Percentiles rank a stretch among this genome's conserved stretches.
Conservation (phyloP, 306 rosid genomes). For the Dalbergia oliveri region DNA sequence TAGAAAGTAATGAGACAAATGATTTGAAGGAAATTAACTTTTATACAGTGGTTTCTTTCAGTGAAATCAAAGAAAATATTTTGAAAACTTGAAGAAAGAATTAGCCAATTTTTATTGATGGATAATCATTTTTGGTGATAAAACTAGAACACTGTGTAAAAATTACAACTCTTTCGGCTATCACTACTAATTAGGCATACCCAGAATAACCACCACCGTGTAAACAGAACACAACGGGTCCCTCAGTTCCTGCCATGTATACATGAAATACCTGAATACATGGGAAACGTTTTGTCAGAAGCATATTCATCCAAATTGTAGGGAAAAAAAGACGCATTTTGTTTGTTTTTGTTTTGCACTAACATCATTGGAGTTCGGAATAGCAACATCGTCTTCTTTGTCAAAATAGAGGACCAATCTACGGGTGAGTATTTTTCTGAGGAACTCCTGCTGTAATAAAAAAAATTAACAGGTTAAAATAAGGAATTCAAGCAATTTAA, state of each 20-base stretch:
- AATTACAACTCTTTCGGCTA: background rate
- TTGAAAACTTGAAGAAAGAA: too few species aligned
- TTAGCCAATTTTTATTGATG: too few species aligned
- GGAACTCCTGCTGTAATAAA: slow-evolving; percentile 56
- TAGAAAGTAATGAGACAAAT: background rate
- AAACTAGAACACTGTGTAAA: too few species aligned
- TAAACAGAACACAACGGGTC: slow-evolving; percentile 91
- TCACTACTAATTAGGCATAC: slow-evolving; percentile 53
- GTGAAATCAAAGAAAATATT: too few species aligned
- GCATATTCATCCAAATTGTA: background rate
- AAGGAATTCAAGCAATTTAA: too few species aligned
- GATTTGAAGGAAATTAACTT: too few species aligned
- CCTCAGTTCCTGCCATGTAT: slow-evolving; percentile 93
- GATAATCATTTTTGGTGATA: too few species aligned
- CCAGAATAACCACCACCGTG: slow-evolving; percentile 99
- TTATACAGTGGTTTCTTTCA: too few species aligned
- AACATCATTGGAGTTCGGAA: slow-evolving; percentile 75
- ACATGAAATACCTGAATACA: slow-evolving; percentile 88
- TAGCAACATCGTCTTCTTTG: slow-evolving; percentile 70
- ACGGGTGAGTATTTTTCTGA: slow-evolving; percentile 69
- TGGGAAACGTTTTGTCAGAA: slow-evolving; percentile 25
- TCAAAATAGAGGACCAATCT: slow-evolving; percentile 85
- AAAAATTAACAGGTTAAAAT: background rate
- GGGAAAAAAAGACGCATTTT: background rate
- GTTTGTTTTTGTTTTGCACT: slow-evolving; percentile 24